Percentiles rank a stretch among this genome's conserved stretches.
phyloP scores from a whole-genome alignment of 1,284 basidiomycete species.

The Tilletia walkeri region DNA sequence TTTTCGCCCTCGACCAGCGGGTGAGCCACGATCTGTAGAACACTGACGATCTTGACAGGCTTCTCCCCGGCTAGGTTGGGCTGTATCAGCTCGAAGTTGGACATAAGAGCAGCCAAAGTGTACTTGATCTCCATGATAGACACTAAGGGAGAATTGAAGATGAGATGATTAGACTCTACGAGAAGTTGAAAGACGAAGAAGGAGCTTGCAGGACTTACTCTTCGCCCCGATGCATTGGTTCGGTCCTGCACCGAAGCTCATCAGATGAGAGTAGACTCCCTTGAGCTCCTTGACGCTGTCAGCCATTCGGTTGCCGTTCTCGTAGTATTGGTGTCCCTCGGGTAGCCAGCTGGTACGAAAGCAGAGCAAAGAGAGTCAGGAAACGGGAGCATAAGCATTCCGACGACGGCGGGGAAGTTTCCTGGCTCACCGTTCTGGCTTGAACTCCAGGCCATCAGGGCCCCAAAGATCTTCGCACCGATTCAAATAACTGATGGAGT shows the following conservation, averaged over 20 bases:
- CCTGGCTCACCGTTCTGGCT: slow-evolving; percentile 40
- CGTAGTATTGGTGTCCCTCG: background rate
- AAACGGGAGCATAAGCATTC: no score
- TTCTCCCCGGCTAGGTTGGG: background rate
- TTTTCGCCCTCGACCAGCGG: background rate
- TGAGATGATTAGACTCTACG: no score
- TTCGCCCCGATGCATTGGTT: background rate
- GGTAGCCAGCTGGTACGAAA: background rate
- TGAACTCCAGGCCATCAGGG: slow-evolving; percentile 37
- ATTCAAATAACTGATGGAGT: slow-evolving; percentile 43
- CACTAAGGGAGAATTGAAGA: background rate
- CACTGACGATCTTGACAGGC: slow-evolving; percentile 2
- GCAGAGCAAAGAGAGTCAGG: background rate
- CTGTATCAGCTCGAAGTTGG: background rate
- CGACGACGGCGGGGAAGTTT: no score
- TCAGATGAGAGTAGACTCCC: background rate
- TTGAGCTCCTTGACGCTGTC: slow-evolving; percentile 2
- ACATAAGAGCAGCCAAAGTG: background rate
- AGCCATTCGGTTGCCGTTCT: background rate
- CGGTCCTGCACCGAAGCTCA: slow-evolving; percentile 1
- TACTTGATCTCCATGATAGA: slow-evolving; percentile 4
- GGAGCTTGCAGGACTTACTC: no score
- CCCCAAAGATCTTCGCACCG: slow-evolving; percentile 40
- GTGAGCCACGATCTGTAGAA: background rate
- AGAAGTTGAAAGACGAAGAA: no score